Evolutionary conservation across 192 early-diverging fungal genomes (phyloP), one percentile per base, ranked within the genome.

Genomic region (Coemansia sp.): DNA sequence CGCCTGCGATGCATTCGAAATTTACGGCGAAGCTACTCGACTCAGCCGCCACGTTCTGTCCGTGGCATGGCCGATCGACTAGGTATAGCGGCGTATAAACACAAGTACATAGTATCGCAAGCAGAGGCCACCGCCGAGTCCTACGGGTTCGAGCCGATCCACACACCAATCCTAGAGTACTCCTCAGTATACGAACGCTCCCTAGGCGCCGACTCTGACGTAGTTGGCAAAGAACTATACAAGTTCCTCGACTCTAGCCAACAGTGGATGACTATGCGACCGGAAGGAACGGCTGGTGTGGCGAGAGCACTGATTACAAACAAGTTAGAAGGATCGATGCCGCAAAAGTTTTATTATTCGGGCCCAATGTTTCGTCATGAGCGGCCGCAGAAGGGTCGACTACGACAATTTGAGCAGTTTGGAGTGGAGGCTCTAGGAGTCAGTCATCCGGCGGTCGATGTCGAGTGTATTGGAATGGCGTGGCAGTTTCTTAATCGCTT

Each of bases 331-430:
- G 50, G 65, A 2, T 55, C 65, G 7, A 61, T 89, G 30, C 88
- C 88, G 2, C 78, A 85, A 46, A 77, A 75, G 43, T 85, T 84
- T n/a, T 91, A 84, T 57, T 91, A 91, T 55, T 46, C 71, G 13
- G 90, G 88, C 2, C 86, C 88, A 2, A 91, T 91, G 90, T 91
- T 89, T 61, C 85, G 90, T 49, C 87, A 87, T 33, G 90, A 91
- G 62, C 74, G 88, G n/a, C 90, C 88, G 33, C 90, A 91, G 58
- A 88, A 87, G 47, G 90, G 90, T 6, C 77, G 90, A 26, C 71
- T 89, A 63, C 80, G 90, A 37, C 90, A 91, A 86, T 91, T 91
- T 74, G 88, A 91, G 55, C 90, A 91, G 78, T 87, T 91, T 50
- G 90, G 90, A 1, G 64, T 91, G 17, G 90, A 91, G 47, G 46